These are phyloP conservation scores for Ganoderma multipileum DNA, from an alignment of 1,284 basidiomycete genomes.

Conservation along the genomic window DNA sequence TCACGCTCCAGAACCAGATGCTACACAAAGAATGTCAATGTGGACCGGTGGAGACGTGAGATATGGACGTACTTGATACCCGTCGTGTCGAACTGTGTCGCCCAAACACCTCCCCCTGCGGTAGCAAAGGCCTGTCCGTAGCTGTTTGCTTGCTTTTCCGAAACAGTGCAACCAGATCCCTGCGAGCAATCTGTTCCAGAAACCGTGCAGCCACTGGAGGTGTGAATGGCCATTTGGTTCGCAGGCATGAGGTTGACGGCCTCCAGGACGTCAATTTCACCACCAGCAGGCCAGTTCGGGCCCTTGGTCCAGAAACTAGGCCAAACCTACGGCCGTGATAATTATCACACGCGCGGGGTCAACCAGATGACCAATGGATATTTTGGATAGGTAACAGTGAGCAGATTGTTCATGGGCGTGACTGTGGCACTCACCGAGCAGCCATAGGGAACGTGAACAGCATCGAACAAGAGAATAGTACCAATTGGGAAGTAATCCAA, in stretches of 20 bases:
- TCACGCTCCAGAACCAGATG: slow-evolving; percentile 74
- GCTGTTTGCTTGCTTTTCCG: slow-evolving; percentile 56
- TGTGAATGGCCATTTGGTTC: slow-evolving; percentile 59
- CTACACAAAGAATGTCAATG: slow-evolving; percentile 38
- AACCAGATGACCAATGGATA: neutral
- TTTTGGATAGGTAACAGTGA: neutral
- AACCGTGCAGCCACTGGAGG: slow-evolving; percentile 43
- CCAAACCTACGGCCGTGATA: slow-evolving; percentile 45
- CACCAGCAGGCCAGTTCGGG: slow-evolving; percentile 58
- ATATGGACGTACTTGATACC: slow-evolving; percentile 41
- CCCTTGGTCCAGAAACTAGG: slow-evolving; percentile 64
- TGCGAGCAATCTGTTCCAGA: slow-evolving; percentile 48
- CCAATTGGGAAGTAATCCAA: slow-evolving; percentile 57
- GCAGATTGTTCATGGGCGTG: neutral
- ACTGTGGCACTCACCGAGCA: slow-evolving; percentile 47
- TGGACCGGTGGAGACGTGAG: slow-evolving; percentile 10
- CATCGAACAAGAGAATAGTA: slow-evolving; percentile 66
- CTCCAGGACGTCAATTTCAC: slow-evolving; percentile 67
- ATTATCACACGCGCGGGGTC: neutral
- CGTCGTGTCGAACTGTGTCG: slow-evolving; percentile 64
- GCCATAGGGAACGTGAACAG: slow-evolving; percentile 64
- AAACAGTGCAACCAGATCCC: slow-evolving; percentile 59
- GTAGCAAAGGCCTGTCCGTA: slow-evolving; percentile 60
- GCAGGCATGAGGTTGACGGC: slow-evolving; percentile 47
- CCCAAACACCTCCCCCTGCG: slow-evolving; percentile 71